Evolutionary conservation across 2,329 filamentous ascomycete genomes (phyloP).

Genomic region (Coniochaeta sp.): DNA sequence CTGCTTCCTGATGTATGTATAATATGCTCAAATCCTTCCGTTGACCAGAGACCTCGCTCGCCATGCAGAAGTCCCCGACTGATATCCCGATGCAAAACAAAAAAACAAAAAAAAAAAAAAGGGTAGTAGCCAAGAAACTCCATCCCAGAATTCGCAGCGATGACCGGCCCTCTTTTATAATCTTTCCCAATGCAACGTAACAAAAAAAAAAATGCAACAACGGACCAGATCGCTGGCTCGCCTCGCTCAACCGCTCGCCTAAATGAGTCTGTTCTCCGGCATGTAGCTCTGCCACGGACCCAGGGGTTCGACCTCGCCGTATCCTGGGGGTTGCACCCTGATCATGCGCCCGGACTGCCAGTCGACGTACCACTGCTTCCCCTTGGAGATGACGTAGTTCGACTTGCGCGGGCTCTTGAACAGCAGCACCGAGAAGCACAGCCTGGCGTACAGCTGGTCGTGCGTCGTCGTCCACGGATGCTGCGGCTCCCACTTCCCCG

Average conservation of each 20-base stretch:
- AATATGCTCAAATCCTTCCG: not conserved
- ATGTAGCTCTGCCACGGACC: constrained; percentile 41
- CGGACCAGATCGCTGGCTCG: not conserved
- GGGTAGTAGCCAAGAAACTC: constrained; percentile 1
- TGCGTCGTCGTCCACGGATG: constrained; percentile 48
- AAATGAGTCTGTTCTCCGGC: constrained; percentile 41
- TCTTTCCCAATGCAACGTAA: not conserved
- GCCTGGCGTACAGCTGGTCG: constrained; percentile 52
- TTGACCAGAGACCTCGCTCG: not conserved
- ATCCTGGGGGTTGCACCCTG: constrained; percentile 44
- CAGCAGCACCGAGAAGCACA: constrained; percentile 52
- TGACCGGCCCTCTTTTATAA: not conserved
- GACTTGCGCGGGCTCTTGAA: constrained; percentile 50
- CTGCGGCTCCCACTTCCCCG: constrained; percentile 49
- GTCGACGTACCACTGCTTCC: constrained; percentile 53
- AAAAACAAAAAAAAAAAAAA: too few relatives aligned
- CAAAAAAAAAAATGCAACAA: not conserved
- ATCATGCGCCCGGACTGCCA: constrained; percentile 50
- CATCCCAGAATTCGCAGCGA: not conserved
- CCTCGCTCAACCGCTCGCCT: constrained; percentile 6
- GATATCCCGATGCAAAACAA: not conserved
- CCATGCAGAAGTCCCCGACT: constrained; percentile 1
- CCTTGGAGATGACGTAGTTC: constrained; percentile 48
- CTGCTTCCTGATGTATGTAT: not conserved
- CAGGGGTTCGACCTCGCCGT: constrained; percentile 41